Base-by-base conservation (phyloP, 768 basidiomycete species). In the Panus rudis region DNA sequence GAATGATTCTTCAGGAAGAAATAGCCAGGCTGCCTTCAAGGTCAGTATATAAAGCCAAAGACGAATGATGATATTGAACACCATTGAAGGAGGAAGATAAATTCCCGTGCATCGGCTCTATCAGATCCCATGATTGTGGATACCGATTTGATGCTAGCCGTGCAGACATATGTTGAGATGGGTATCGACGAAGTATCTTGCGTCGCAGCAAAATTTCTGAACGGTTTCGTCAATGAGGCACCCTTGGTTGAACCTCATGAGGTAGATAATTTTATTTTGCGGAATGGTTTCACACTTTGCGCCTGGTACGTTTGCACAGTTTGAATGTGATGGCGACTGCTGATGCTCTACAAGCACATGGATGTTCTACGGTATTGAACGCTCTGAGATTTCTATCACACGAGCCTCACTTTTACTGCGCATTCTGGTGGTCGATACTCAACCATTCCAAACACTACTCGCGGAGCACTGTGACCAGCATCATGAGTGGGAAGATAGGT, bases 261-360 rank as follows among this genome's bases (percentile, higher is more conserved):
- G 60, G 68, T 82, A 2, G 83, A 85, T 52, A 83, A 84, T 55
- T 85, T 87, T 51, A 71, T 86, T 23, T 57, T 85, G 24, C 71
- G 75, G 37, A 84, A 85, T 49, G 78, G 73, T 11, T 59, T 61
- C 31, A 56, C 76, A 14, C 63, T 89, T n/a, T 70, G 72, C 20
- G 58, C 64, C 22, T 84, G 83, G 85, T 87, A 55, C 45, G 69
- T 35, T 19, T 25, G 27, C 40, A 23, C 20, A 39, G 45, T 44
- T 32, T 12, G 17, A 24, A 5, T 14, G 17, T 6, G 12, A 25
- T 19, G 4, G 6, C 38, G 17, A 27, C 45, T 42, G 34, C 49
- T 33, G 6, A 8, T 35, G 33, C 7, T 31, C 3, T 31, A 25
- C 6, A 45, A 89, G 86, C 54, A 69, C 72, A 19, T 88, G 85